Conservation (phyloP, 2,329 filamentous ascomycete species). For the Penicillium sp. region DNA sequence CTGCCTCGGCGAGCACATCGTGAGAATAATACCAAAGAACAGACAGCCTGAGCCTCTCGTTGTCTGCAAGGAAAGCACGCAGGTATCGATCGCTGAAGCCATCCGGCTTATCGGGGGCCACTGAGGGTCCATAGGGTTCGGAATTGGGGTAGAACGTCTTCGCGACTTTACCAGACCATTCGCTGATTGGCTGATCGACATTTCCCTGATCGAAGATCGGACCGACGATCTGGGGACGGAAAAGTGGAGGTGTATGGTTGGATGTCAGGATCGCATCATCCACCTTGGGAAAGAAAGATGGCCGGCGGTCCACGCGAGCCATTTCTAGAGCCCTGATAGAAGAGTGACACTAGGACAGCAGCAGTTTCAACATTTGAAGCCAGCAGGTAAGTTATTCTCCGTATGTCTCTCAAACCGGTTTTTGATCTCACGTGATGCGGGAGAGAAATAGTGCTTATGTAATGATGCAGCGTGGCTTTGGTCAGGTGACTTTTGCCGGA, state of each 20-base stretch:
- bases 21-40: constrained; percentile 20
- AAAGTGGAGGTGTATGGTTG: constrained; percentile 2
- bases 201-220: constrained; percentile 12
- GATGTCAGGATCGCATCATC: constrained; percentile 11
- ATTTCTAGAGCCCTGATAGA: no score
- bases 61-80: constrained; percentile 8
- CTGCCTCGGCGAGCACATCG: constrained; percentile 7
- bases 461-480: no score
- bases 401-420: background rate
- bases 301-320: background rate
- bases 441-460: no score
- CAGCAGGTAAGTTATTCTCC: background rate
- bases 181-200: constrained; percentile 9
- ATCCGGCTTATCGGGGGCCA: background rate
- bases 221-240: constrained; percentile 5
- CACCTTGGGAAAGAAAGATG: constrained; percentile 13
- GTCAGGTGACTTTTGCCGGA: no score
- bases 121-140: background rate
- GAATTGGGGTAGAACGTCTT: constrained; percentile 3
- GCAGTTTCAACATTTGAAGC: background rate
- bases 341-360: no score
- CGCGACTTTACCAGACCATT: constrained; percentile 5
- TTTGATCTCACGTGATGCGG: background rate
- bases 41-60: constrained; percentile 16
- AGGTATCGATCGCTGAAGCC: constrained; percentile 4